phyloP scores from a whole-genome alignment of 192 early-diverging fungal genomes.

The Gamsiella multidivaricata region DNA sequence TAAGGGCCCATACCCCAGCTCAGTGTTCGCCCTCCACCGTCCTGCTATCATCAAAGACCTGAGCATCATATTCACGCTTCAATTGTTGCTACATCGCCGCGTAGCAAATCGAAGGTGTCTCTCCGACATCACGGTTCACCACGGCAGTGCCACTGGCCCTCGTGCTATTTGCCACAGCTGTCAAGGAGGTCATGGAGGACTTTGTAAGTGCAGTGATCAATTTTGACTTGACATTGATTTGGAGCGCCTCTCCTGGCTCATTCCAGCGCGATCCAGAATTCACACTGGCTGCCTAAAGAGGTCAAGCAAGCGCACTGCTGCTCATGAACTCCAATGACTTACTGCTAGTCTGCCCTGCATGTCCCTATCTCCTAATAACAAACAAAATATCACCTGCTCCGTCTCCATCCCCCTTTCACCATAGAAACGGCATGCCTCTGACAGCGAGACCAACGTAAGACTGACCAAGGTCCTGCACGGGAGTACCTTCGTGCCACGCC shows the following conservation, averaged over 20 bases:
- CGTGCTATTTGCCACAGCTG: slow-evolving; percentile 88
- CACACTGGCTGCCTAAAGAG: no score
- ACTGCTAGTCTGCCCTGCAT: neutral
- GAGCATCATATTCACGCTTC: neutral
- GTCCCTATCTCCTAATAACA: neutral
- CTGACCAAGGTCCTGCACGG: slow-evolving; percentile 69
- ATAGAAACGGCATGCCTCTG: slow-evolving; percentile 78
- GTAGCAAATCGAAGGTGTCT: slow-evolving; percentile 94
- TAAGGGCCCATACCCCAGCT: slow-evolving; percentile 39
- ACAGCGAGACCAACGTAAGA: slow-evolving; percentile 79
- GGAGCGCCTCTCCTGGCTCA: neutral
- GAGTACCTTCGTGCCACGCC: slow-evolving; percentile 75
- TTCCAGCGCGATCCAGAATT: slow-evolving; percentile 3
- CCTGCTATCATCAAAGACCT: neutral
- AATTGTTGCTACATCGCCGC: neutral
- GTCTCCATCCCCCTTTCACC: neutral
- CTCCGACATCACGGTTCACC: slow-evolving; percentile 91
- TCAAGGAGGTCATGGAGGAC: slow-evolving; percentile 96
- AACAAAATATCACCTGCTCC: neutral
- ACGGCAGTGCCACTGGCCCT: slow-evolving; percentile 87
- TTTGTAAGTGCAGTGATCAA: slow-evolving; percentile 53
- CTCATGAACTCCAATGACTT: neutral
- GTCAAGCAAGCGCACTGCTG: neutral
- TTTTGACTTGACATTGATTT: neutral
- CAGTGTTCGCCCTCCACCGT: neutral